Evolutionary conservation across 129 eudicot genomes (phyloP).

Genomic region (carrot (Daucus carota)): DH1_v3.0 NC_030383.2:2131001-2131500

Average conservation of each 20-base stretch:
- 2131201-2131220: constrained; percentile 17
- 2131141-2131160: constrained; percentile 17
- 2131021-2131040: constrained; percentile 10
- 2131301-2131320: neutral
- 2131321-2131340: neutral
- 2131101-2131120: constrained; percentile 5
- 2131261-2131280: no score
- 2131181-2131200: constrained; percentile 20
- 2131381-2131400: neutral
- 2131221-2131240: constrained; percentile 18
- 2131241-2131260: neutral
- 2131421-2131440: neutral
- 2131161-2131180: constrained; percentile 29
- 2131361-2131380: neutral
- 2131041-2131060: neutral
- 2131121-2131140: constrained; percentile 15
- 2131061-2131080: constrained; percentile 6
- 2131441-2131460: constrained; percentile 5
- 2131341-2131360: neutral
- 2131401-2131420: neutral
- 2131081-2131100: neutral
- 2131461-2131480: constrained; percentile 4
- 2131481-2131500: constrained; percentile 1
- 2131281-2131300: neutral
- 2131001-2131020: constrained; percentile 5